Evolutionary conservation across 345 rosid genomes (phyloP), one percentile per base, ranked within the genome.

Genomic region (Salix exigua): DNA sequence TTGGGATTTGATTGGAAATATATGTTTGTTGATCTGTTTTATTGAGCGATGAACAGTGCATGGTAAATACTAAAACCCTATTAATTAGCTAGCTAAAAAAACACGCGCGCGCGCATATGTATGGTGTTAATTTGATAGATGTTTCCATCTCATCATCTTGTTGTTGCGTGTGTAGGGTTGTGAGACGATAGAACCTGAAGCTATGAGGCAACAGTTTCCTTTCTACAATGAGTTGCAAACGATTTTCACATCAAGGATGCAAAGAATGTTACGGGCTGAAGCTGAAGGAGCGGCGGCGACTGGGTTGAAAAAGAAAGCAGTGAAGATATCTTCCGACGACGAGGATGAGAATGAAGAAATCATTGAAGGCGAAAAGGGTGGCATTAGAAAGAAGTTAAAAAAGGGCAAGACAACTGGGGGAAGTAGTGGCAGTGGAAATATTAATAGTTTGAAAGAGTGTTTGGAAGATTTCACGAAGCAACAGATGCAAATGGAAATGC

Each of bases 381-480:
- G 18, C 7, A 63, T 40, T n/a, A 55, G 66, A 25, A 92, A 64
- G 74, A 92, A 86, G 84, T 91, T 83, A 79, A 92, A 75, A 63
- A 92, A 84, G 86, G 83, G 70, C 16, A 84, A 81, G 75, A 35
- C 37, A 50, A 63, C 48, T 10, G 83, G 77, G 9, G 67, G 63
- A 7, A 70, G 83, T 1, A 72, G 44, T 30, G 60, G 81, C 1
- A 58, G 71, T 40, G 62, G 82, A 10, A 72, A 31, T 28, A 50
- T 14, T 12, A 72, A 61, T 35, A 81, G 82, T 62, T 4, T 95
- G 76, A 91, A 72, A 81, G 93, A 88, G 76, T 70, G 90, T 5
- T 71, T 96, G 79, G 89, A 86, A 60, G 97, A 87, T 35, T 96
- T 96, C 86, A 89, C 92, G 95, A 92, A 82, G 86, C 95, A 93